Evolutionary conservation across 371 early-diverging fungal species (phyloP), one percentile per base, ranked within the genome.

Genomic region (Batkoa obscura): DNA sequence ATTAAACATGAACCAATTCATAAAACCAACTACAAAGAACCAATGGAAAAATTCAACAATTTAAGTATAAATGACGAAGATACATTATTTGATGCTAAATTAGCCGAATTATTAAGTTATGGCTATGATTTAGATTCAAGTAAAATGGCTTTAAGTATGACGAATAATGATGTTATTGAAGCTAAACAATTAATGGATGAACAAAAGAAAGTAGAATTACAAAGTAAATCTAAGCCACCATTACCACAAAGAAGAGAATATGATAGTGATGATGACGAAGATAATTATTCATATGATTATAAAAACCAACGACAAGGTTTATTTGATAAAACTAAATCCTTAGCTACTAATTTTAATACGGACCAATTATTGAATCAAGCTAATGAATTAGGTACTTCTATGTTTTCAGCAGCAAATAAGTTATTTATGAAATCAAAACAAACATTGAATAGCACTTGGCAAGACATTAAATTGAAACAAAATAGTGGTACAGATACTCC

Each of bases 341-440:
- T 8, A 39, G 41, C 50, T 9, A 46, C 59, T 4, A 60, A 59
- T 23, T 38, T 60, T 15, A 62, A 45, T 32, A 51, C n/a, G 50
- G 57, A 50, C 1, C 52, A 38, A 31, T 36, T 58, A 31, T 39
- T 49, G 51, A 57, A 41, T 38, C 45, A 39, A n/a, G 86, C 86
- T 2, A 77, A 77, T 37, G 81, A 80, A 52, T 60, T 86, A 39
- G 83, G 87, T n/a, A 72, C 77, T 5, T 72, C 62, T 36, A 63
- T 85, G 23, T 74, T 79, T 56, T 78, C 80, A 57, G 82, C 83
- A 62, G 88, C 88, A 8, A 73, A 74, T 53, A 72, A 78, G 42
- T 69, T 81, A 58, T 71, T 83, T 55, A 74, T 81, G 43, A 74
- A 76, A 50, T 82, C 84, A 32, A 76, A 78, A 36, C 73, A 80